phyloP scores from a whole-genome alignment of 768 basidiomycete species.

The Dendrothele bispora region DNA sequence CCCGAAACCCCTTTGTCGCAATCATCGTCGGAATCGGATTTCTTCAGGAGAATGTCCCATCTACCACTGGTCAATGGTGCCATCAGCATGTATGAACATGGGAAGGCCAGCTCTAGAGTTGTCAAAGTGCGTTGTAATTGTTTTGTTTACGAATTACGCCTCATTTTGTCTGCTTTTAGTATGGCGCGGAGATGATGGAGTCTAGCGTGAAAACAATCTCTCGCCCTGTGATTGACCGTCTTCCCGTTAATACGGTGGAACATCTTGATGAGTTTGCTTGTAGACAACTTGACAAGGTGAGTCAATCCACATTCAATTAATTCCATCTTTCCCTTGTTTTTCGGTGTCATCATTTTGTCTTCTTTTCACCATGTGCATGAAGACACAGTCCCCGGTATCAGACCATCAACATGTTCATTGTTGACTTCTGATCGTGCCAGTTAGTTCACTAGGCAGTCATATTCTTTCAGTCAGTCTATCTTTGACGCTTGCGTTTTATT shows the following conservation, averaged over 20 bases:
- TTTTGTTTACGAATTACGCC: constrained; percentile 1
- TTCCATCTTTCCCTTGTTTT: not conserved
- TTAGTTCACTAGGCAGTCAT: no score
- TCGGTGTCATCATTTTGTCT: not conserved
- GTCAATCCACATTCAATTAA: constrained; percentile 23
- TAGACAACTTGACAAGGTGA: constrained; percentile 79
- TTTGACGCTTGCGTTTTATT: no score
- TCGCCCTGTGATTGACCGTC: constrained; percentile 75
- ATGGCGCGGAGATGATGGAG: constrained; percentile 87
- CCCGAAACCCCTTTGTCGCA: not conserved
- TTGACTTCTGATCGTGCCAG: no score
- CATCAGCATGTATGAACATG: constrained; percentile 74
- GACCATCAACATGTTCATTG: not conserved
- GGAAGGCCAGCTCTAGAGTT: constrained; percentile 80
- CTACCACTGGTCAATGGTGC: constrained; percentile 76
- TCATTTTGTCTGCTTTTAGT: constrained; percentile 43
- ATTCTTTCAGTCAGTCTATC: not conserved
- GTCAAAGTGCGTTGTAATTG: constrained; percentile 73
- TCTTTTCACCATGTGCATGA: no score
- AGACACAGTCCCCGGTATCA: no score
- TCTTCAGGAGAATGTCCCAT: constrained; percentile 61
- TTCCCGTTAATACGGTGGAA: constrained; percentile 66
- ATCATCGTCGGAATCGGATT: constrained; percentile 23
- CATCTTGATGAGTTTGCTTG: constrained; percentile 88
- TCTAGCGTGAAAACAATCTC: constrained; percentile 80